Conservation (phyloP, 257 asterid species). For the Solanum lycopersicoides region DNA sequence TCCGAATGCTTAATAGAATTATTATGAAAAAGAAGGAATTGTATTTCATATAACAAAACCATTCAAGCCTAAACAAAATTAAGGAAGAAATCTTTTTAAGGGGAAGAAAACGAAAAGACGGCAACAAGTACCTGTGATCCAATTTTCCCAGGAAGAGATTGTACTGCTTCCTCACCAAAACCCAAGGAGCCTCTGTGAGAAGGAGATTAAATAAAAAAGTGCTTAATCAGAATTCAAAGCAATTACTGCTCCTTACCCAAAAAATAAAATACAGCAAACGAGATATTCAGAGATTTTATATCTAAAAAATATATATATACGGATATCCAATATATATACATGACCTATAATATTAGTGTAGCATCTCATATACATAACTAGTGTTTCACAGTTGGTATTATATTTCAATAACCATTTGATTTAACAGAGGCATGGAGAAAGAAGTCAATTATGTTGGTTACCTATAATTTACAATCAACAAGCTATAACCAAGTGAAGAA, state of each 20-base stretch:
- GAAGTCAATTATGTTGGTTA: constrained; percentile 6
- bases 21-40: background rate
- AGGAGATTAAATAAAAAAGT: background rate
- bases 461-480: constrained; percentile 93
- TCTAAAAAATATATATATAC: background rate
- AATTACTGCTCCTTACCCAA: background rate
- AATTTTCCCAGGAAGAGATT: constrained; percentile 86
- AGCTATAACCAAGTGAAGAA: constrained; percentile 73
- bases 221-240: background rate
- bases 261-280: background rate
- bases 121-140: constrained; percentile 72
- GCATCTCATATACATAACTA: background rate
- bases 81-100: background rate
- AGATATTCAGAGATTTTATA: background rate
- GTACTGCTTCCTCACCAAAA: constrained; percentile 98
- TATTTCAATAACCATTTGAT: background rate
- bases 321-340: background rate
- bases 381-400: background rate
- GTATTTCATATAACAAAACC: background rate
- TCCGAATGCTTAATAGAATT: background rate
- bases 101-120: background rate
- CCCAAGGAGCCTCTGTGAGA: constrained; percentile 84
- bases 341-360: background rate
- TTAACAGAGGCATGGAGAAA: background rate
- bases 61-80: background rate